phyloP scores from a whole-genome alignment of 2,329 filamentous ascomycete genomes.

The Cercospora beticola region DNA sequence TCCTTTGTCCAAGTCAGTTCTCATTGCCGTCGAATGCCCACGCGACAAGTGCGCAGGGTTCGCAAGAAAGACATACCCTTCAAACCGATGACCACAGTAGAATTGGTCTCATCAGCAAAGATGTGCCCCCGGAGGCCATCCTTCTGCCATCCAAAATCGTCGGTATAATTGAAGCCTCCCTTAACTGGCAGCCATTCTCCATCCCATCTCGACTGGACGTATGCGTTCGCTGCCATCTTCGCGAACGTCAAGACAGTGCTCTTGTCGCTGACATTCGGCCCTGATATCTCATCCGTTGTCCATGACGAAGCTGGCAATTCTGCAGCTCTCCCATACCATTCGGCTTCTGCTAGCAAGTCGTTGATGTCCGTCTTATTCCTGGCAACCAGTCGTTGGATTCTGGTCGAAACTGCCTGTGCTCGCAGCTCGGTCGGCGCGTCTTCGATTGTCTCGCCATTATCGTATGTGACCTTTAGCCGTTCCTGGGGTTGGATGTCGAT shows the following conservation, averaged over 20 bases:
- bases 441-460: slow-evolving; percentile 37
- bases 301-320: slow-evolving; percentile 72
- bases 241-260: slow-evolving; percentile 80
- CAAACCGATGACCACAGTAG: slow-evolving; percentile 84
- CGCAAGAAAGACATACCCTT: slow-evolving; percentile 60
- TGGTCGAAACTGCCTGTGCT: slow-evolving; percentile 46
- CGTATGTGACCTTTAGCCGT: slow-evolving; percentile 29
- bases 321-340: slow-evolving; percentile 65
- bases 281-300: slow-evolving; percentile 74
- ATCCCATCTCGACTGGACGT: slow-evolving; percentile 69
- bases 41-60: neutral
- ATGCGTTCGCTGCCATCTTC: slow-evolving; percentile 85
- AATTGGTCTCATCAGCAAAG: slow-evolving; percentile 81
- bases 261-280: slow-evolving; percentile 82
- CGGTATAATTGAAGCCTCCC: slow-evolving; percentile 76
- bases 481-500: slow-evolving; percentile 67
- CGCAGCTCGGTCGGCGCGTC: slow-evolving; percentile 47
- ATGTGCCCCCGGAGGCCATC: slow-evolving; percentile 91
- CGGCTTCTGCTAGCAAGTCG: slow-evolving; percentile 70
- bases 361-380: slow-evolving; percentile 75
- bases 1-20: slow-evolving; percentile 11
- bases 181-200: slow-evolving; percentile 83
- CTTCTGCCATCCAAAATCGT: slow-evolving; percentile 86
- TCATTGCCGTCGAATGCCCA: neutral
- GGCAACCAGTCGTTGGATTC: slow-evolving; percentile 79